These are phyloP conservation scores for Botryotinia globosa DNA, from an alignment of 2,329 filamentous ascomycete species.

Conservation along the genomic window DNA sequence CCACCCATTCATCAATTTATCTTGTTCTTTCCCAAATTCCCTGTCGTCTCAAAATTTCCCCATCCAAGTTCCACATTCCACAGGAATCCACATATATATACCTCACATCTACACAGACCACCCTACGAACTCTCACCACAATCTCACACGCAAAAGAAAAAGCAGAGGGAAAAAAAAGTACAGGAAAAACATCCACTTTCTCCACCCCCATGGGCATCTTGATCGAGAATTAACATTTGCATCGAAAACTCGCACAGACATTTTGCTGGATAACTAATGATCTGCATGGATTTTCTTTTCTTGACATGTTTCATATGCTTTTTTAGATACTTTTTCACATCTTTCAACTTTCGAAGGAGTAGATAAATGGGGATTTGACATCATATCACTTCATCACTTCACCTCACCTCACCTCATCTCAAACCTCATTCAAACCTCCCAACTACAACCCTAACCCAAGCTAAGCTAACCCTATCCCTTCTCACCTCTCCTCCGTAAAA, in stretches of 20 bases:
- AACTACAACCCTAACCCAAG: neutral
- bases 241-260: neutral
- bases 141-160: neutral
- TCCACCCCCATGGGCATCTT: conserved; percentile 1
- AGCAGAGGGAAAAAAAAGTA: neutral
- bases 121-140: neutral
- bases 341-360: neutral
- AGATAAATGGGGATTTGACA: neutral
- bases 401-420: neutral
- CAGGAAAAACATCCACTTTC: neutral
- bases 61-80: neutral
- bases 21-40: neutral
- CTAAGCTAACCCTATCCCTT: neutral
- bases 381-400: neutral
- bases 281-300: neutral
- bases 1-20: neutral
- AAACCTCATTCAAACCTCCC: neutral
- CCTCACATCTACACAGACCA: neutral
- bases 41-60: neutral
- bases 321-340: neutral
- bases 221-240: neutral
- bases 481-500: neutral
- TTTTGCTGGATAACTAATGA: neutral
- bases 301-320: neutral
- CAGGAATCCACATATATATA: neutral